These are phyloP conservation scores for Vaccinium vitisidaea DNA, from an alignment of 148 eudicot species.

Conservation along the genomic window DNA sequence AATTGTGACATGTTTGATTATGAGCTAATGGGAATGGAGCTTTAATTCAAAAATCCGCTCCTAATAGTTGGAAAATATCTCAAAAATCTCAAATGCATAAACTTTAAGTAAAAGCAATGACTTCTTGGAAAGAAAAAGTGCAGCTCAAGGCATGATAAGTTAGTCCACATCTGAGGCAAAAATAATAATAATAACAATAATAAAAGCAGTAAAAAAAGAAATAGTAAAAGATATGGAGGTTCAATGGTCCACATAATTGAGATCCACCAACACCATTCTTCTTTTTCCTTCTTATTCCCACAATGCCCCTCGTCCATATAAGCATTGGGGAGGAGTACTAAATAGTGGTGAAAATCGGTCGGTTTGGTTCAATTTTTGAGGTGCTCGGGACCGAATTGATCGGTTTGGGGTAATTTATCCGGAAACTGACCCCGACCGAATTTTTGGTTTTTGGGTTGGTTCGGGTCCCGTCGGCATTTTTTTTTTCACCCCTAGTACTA, in stretches of 20 bases:
- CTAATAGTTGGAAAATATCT: neutral
- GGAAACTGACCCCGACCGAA: no score
- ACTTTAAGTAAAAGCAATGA: constrained; percentile 25
- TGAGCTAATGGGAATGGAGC: neutral
- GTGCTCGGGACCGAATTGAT: no score
- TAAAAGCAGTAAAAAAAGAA: neutral
- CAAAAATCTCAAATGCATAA: constrained; percentile 6
- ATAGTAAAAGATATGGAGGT: neutral
- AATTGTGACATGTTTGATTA: neutral
- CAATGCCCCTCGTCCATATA: neutral
- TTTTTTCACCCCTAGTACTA: neutral
- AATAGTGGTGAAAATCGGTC: no score
- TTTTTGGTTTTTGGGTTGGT: no score
- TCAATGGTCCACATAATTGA: constrained; percentile 6
- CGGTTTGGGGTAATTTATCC: no score
- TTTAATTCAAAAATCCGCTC: constrained; percentile 5
- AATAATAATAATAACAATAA: neutral
- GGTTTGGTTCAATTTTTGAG: no score
- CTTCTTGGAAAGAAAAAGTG: constrained; percentile 16
- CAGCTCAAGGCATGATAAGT: constrained; percentile 15
- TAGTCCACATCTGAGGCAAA: neutral
- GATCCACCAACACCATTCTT: constrained; percentile 14
- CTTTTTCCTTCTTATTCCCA: neutral
- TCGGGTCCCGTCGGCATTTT: no score
- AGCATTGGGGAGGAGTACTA: neutral